These are phyloP conservation scores for Colletotrichum sp. DNA, from an alignment of 2,329 filamentous ascomycete genomes.

Conservation along the genomic window DNA sequence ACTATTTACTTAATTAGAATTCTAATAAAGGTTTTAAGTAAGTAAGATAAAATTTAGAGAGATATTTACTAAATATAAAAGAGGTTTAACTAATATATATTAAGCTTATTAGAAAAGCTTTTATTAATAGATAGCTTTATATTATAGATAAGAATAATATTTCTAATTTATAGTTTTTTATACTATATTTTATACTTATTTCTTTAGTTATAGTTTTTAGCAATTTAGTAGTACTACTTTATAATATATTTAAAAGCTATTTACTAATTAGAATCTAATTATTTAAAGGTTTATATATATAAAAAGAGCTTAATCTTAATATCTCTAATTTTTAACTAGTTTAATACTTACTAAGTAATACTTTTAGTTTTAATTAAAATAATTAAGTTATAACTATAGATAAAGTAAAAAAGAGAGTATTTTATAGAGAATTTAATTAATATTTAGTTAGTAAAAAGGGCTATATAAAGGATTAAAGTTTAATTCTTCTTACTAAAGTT, in stretches of 20 bases:
- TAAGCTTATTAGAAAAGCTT: too few relatives aligned
- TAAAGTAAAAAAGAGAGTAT: neutral
- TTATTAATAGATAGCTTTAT: too few relatives aligned
- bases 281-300: neutral
- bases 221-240: neutral
- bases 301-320: neutral
- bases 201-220: too few relatives aligned
- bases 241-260: neutral
- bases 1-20: too few relatives aligned
- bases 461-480: neutral
- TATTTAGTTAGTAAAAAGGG: neutral
- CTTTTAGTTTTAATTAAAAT: too few relatives aligned
- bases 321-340: neutral
- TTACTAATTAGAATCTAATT: neutral
- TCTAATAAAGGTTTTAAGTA: too few relatives aligned
- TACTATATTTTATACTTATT: too few relatives aligned
- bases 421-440: neutral
- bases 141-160: too few relatives aligned
- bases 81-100: too few relatives aligned
- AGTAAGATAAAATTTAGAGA: rapidly evolving
- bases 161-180: too few relatives aligned
- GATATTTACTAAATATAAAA: too few relatives aligned
- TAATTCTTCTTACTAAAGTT: neutral
- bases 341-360: neutral
- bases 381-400: neutral